A percentile compares a stretch with the other conserved stretches of the same genome.
These are phyloP conservation scores for Salvia sclarea DNA, from an alignment of 305 asterid genomes.

Conservation along the genomic window DNA sequence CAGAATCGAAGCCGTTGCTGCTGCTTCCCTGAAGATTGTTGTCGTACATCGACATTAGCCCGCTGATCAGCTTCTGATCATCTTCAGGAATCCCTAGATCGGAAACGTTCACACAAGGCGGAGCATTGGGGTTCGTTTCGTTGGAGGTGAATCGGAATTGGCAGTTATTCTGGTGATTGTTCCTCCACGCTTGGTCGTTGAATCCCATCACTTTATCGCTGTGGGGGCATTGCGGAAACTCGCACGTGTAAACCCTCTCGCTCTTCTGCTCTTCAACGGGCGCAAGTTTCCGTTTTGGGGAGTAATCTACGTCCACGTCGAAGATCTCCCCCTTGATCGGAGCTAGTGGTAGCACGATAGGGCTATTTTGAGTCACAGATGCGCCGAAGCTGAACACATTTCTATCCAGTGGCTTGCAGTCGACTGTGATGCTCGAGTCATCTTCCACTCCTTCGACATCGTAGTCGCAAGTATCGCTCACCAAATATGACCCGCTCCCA, in stretches of 20 bases:
- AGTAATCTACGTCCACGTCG: conserved; percentile 41
- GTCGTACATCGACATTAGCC: conserved; percentile 52
- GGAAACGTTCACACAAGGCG: conserved; percentile 32
- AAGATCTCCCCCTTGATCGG: conserved; percentile 55
- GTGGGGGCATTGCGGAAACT: conserved; percentile 59
- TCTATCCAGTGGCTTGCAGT: conserved; percentile 41
- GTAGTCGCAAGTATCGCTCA: conserved; percentile 46
- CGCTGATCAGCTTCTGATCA: conserved; percentile 49
- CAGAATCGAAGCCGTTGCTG: conserved; percentile 36
- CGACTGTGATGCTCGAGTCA: conserved; percentile 32
- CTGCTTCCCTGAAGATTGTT: conserved; percentile 39
- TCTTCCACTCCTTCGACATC: conserved; percentile 60
- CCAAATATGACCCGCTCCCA: conserved; percentile 38
- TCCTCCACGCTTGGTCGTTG: conserved; percentile 50
- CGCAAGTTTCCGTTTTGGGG: conserved; percentile 47
- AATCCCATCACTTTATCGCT: conserved; percentile 50
- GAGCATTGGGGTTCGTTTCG: conserved; percentile 23
- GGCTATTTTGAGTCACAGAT: conserved; percentile 25
- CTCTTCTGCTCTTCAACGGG: conserved; percentile 35
- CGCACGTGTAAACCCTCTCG: conserved; percentile 48
- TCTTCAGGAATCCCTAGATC: conserved; percentile 59
- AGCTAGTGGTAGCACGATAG: conserved; percentile 36
- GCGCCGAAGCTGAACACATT: conserved; percentile 36
- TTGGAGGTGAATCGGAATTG: conserved; percentile 38
- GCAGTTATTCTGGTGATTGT: conserved; percentile 59